Percentiles rank a stretch among this genome's conserved stretches.
These are phyloP conservation scores for Chimonanthus salicifolius DNA, from an alignment of 164 flowering plant species.

Conservation along the genomic window DNA sequence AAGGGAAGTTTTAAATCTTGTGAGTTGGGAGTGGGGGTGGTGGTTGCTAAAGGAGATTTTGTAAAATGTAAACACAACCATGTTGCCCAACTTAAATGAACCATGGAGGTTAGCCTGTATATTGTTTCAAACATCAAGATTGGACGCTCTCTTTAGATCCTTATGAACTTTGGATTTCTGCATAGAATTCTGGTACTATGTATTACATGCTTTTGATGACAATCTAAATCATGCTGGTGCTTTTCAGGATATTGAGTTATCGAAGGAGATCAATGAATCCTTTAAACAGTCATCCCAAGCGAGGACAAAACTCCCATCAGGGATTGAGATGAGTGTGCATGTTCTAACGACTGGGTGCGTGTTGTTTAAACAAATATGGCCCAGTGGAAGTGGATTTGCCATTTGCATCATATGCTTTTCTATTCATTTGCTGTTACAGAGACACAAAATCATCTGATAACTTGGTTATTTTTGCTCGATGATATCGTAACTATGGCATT, in stretches of 20 bases:
- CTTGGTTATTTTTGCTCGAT: not conserved
- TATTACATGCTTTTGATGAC: not conserved
- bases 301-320: constrained; percentile 82
- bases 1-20: too few species aligned
- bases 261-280: constrained; percentile 91
- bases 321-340: constrained; percentile 93
- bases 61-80: too few species aligned
- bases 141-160: too few species aligned
- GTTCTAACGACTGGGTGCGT: constrained; percentile 86
- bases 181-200: too few species aligned
- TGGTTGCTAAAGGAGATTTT: too few species aligned
- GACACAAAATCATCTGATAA: not conserved
- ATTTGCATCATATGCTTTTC: not conserved
- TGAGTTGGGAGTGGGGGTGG: too few species aligned
- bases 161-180: too few species aligned
- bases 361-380: not conserved
- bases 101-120: too few species aligned
- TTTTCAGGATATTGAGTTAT: constrained; percentile 77
- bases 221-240: not conserved
- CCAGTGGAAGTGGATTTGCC: not conserved
- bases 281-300: constrained; percentile 93
- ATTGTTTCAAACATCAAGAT: too few species aligned
- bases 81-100: too few species aligned
- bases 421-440: not conserved
- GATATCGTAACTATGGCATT: not conserved